Evolutionary conservation across 1,284 basidiomycete genomes (phyloP).

Genomic region (Tylopilus orsonianus): DNA sequence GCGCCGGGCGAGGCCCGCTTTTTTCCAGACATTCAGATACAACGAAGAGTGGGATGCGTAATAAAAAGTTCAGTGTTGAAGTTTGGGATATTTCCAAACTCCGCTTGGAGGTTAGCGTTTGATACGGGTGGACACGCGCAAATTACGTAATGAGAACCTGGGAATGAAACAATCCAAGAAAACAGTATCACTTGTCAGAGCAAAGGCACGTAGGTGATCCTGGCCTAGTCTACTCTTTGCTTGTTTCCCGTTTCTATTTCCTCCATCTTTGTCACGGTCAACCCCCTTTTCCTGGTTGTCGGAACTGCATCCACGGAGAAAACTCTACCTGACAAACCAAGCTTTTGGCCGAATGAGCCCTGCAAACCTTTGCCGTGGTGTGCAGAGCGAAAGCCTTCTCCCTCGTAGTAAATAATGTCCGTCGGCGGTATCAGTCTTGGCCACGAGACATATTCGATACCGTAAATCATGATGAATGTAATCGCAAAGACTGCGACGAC

Average conservation of each 20-base stretch:
- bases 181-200: neutral
- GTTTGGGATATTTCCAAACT: slow-evolving; percentile 31
- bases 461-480: slow-evolving; percentile 74
- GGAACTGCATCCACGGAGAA: slow-evolving; percentile 36
- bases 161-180: neutral
- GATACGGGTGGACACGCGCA: slow-evolving; percentile 1
- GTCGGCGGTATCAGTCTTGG: slow-evolving; percentile 87
- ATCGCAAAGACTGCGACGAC: slow-evolving; percentile 59
- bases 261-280: slow-evolving; percentile 44
- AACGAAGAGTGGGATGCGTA: slow-evolving; percentile 6
- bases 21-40: slow-evolving; percentile 44
- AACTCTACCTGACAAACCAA: slow-evolving; percentile 34
- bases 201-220: neutral
- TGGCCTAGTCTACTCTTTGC: slow-evolving; percentile 64
- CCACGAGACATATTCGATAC: slow-evolving; percentile 90
- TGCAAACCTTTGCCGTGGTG: slow-evolving; percentile 75
- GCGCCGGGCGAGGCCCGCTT: slow-evolving; percentile 76
- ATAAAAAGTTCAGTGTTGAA: slow-evolving; percentile 10
- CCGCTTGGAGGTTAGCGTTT: slow-evolving; percentile 22
- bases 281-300: slow-evolving; percentile 38
- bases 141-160: slow-evolving; percentile 12
- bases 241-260: slow-evolving; percentile 63
- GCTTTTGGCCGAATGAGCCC: slow-evolving; percentile 34
- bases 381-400: slow-evolving; percentile 81
- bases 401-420: slow-evolving; percentile 83